These are phyloP conservation scores for Orbilia javanica DNA, from an alignment of 2,329 filamentous ascomycete species.

Conservation along the genomic window DNA sequence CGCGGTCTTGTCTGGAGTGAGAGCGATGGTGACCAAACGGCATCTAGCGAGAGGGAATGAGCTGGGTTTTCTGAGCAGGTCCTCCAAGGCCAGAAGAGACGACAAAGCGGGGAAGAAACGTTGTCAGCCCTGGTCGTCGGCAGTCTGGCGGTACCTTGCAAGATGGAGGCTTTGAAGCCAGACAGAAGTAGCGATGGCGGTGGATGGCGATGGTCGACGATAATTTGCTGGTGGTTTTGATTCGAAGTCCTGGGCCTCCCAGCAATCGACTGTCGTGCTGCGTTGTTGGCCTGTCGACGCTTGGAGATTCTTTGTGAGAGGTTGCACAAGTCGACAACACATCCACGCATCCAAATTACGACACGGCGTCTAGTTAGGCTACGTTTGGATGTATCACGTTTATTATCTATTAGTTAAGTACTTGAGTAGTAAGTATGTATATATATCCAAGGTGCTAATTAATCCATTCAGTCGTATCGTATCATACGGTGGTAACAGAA, in stretches of 20 bases:
- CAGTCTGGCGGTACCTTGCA: conserved; percentile 10
- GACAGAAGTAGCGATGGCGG: conserved; percentile 4
- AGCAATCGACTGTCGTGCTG: background rate
- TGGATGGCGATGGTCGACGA: conserved; percentile 5
- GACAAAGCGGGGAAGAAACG: background rate
- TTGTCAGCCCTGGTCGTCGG: background rate
- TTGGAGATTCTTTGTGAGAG: background rate
- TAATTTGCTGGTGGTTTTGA: background rate
- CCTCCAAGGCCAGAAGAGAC: background rate
- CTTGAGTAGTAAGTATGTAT: no score
- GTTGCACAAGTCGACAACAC: conserved; percentile 1
- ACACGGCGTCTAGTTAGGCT: no score
- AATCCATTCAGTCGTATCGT: no score
- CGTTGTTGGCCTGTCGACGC: background rate
- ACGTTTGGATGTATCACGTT: no score
- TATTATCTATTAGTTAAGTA: no score
- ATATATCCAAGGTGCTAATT: no score
- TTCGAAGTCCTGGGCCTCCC: background rate
- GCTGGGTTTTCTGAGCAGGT: background rate
- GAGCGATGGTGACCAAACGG: conserved; percentile 55
- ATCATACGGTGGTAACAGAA: no score
- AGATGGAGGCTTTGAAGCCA: background rate
- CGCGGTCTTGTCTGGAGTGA: conserved; percentile 53
- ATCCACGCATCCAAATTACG: no score
- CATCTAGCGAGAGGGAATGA: conserved; percentile 41